phyloP scores from a whole-genome alignment of 148 eudicot genomes.

The Selenicereus undatus region DNA sequence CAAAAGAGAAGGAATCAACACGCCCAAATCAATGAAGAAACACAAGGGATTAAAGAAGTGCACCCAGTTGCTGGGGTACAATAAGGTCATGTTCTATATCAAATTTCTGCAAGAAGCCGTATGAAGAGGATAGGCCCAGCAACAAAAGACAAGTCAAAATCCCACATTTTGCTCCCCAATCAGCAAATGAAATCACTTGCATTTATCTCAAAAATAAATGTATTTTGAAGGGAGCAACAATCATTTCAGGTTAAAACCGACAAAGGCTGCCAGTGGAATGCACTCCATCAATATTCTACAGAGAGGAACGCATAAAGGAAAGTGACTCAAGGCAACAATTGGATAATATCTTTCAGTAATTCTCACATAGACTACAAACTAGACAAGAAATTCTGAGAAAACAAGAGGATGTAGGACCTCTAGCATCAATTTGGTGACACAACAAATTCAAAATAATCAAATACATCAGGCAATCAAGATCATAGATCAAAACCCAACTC shows the following conservation, averaged over 20 bases:
- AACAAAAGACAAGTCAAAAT: neutral
- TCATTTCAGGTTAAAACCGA: slow-evolving; percentile 3
- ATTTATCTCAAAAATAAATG: neutral
- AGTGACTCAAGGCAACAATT: slow-evolving; percentile 7
- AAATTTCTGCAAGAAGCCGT: neutral
- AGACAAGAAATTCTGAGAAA: neutral
- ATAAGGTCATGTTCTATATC: neutral
- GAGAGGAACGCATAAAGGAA: neutral
- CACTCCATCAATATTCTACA: neutral
- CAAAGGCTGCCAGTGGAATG: neutral
- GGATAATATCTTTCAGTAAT: neutral
- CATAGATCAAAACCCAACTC: slow-evolving; percentile 8
- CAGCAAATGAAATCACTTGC: neutral
- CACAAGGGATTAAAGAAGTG: neutral
- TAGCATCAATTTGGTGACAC: too few species aligned
- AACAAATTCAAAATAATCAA: too few species aligned
- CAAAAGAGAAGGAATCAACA: neutral
- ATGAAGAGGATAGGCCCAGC: neutral
- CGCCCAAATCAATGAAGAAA: neutral
- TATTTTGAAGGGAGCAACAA: neutral
- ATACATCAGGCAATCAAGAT: too few species aligned
- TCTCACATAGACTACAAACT: neutral
- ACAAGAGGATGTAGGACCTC: neutral
- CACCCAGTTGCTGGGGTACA: neutral
- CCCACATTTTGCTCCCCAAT: slow-evolving; percentile 2